Conservation (phyloP, 176 grass and related monocot species). For the Cymbopogon citratus region DNA sequence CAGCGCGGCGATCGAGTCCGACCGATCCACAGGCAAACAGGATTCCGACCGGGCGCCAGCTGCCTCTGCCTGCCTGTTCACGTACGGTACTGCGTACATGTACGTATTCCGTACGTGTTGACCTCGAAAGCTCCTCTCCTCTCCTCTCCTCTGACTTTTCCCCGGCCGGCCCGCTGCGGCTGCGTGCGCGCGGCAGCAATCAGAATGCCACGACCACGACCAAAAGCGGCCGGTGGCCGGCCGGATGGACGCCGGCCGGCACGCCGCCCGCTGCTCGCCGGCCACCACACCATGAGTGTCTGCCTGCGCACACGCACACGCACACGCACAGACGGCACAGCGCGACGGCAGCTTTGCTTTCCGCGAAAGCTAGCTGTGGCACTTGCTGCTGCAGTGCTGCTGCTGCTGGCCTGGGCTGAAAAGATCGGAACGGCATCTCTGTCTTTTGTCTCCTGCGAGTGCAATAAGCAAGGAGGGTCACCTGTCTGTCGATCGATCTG, state of each 20-base stretch:
- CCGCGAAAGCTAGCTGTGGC: background rate
- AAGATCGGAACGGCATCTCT: background rate
- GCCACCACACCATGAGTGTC: background rate
- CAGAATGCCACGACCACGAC: too few species aligned
- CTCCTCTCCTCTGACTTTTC: background rate
- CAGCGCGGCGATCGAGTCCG: background rate
- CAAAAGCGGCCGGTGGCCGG: background rate
- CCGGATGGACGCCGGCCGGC: background rate
- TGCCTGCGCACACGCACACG: background rate
- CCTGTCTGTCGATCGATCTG: too few species aligned
- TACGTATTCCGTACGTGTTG: constrained; percentile 5
- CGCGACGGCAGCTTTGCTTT: background rate
- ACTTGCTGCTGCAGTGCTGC: background rate
- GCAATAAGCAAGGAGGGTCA: too few species aligned
- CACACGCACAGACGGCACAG: background rate
- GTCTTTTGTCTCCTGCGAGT: background rate
- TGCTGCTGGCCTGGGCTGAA: background rate
- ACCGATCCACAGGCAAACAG: background rate
- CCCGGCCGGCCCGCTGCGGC: too few species aligned
- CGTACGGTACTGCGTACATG: background rate
- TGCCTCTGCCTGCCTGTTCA: background rate
- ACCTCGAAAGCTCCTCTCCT: background rate
- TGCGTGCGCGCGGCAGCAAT: too few species aligned
- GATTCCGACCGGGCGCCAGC: background rate
- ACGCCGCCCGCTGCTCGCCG: background rate